phyloP scores from a whole-genome alignment of 2,329 filamentous ascomycete species.

The Ophiostoma quercus region DNA sequence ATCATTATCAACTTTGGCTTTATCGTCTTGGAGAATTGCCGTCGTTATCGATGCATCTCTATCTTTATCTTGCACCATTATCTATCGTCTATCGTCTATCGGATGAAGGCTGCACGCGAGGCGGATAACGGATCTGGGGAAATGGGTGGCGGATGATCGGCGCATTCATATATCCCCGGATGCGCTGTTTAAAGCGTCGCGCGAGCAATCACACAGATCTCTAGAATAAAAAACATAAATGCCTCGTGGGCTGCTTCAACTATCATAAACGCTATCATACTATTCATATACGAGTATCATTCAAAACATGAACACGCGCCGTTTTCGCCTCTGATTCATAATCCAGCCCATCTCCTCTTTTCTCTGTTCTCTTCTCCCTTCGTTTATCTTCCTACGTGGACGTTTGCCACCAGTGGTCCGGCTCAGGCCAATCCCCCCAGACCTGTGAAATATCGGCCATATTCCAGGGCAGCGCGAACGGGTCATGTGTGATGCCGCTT shows the following conservation, averaged over 20 bases:
- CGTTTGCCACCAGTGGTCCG: conserved; percentile 24
- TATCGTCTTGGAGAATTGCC: neutral
- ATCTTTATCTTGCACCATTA: conserved; percentile 1
- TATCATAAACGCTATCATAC: conserved; percentile 3
- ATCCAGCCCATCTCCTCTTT: neutral
- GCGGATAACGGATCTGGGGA: conserved; percentile 6
- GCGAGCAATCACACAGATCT: neutral
- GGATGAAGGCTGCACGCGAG: neutral
- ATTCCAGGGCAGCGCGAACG: conserved; percentile 23
- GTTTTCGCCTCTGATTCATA: neutral
- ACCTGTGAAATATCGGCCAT: conserved; percentile 21
- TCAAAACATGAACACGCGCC: neutral
- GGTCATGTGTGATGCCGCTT: conserved; percentile 12
- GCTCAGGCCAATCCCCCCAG: conserved; percentile 23
- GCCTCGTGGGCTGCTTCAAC: neutral
- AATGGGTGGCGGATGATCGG: neutral
- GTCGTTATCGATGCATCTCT: neutral
- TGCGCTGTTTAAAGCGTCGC: neutral
- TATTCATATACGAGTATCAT: neutral
- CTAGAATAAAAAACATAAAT: neutral
- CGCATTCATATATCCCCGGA: neutral
- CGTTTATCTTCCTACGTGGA: neutral
- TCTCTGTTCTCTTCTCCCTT: neutral
- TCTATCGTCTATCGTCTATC: neutral
- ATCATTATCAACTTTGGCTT: neutral